These are phyloP conservation scores for Phytophthora boehmeriae DNA, from an alignment of 352 stramenopile genomes.

Conservation along the genomic window DNA sequence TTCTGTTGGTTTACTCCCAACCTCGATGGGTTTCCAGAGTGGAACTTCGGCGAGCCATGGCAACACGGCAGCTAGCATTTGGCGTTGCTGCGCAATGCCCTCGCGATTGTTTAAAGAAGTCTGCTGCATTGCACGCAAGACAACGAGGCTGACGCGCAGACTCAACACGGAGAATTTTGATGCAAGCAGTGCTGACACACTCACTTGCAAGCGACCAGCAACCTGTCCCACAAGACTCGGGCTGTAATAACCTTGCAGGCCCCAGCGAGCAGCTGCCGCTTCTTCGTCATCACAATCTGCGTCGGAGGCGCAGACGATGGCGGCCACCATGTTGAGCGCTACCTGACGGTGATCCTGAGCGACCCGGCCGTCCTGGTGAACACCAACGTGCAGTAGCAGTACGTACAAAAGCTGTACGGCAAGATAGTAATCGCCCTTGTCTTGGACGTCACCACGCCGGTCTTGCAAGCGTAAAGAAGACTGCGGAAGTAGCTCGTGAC, in stretches of 20 bases:
- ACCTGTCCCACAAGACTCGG: conserved; percentile 17
- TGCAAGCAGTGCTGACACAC: conserved; percentile 36
- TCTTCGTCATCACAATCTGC: conserved; percentile 17
- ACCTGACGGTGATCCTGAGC: conserved; percentile 36
- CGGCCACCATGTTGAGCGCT: conserved; percentile 33
- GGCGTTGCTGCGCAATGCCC: conserved; percentile 42
- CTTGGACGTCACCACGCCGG: conserved; percentile 7
- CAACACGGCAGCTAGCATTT: conserved; percentile 56
- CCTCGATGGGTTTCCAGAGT: conserved; percentile 12
- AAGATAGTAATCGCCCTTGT: conserved; percentile 27
- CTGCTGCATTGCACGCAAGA: conserved; percentile 38
- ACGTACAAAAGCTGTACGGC: conserved; percentile 51
- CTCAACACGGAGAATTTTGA: conserved; percentile 35
- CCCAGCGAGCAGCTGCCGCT: conserved; percentile 29
- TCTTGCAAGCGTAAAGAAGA: conserved; percentile 35
- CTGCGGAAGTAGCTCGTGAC: conserved; percentile 27
- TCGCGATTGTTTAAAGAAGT: conserved; percentile 38
- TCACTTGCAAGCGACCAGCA: conserved; percentile 28
- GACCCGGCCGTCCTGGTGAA: conserved; percentile 34
- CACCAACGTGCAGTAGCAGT: conserved; percentile 55
- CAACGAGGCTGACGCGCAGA: conserved; percentile 41
- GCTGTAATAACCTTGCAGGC: conserved; percentile 33
- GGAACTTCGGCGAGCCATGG: conserved; percentile 61
- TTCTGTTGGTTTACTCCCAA: conserved; percentile 13
- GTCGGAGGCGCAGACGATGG: conserved; percentile 19